phyloP scores from a whole-genome alignment of 106 monocot genomes.

The Xerophyta viscosa region DNA sequence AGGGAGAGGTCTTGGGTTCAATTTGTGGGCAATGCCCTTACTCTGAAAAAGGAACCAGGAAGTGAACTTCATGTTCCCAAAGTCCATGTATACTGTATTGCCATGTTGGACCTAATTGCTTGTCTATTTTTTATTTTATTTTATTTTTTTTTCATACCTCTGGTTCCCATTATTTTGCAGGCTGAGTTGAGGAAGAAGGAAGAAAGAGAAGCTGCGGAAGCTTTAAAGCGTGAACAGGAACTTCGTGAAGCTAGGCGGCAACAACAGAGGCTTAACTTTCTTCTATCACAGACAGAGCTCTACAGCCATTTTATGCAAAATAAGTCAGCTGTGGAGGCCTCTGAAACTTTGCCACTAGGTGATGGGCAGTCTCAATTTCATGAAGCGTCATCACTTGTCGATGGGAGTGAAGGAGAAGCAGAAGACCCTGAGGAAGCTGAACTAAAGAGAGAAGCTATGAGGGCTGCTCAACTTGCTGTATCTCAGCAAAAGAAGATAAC shows the following conservation, averaged over 20 bases:
- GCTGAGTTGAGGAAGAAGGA: slow-evolving; percentile 88
- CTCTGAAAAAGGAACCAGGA: no score
- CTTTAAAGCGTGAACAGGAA: slow-evolving; percentile 93
- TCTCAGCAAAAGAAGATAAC: slow-evolving; percentile 85
- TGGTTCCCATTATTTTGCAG: slow-evolving; percentile 40
- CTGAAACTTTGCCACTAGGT: slow-evolving; percentile 22
- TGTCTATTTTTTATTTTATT: no score
- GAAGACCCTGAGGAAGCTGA: slow-evolving; percentile 78
- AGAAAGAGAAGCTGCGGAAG: slow-evolving; percentile 91
- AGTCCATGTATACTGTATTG: no score
- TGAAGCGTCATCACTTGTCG: slow-evolving; percentile 22
- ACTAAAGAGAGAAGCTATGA: slow-evolving; percentile 71
- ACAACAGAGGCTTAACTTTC: slow-evolving; percentile 91
- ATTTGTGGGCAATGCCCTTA: no score
- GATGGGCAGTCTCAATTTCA: slow-evolving; percentile 35
- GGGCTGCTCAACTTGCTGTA: slow-evolving; percentile 82
- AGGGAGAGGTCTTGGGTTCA: no score
- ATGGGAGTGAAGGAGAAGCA: slow-evolving; percentile 33
- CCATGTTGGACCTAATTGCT: no score
- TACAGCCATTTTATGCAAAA: slow-evolving; percentile 99
- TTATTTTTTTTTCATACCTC: no score
- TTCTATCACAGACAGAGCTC: slow-evolving; percentile 91
- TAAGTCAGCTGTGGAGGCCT: slow-evolving; percentile 51
- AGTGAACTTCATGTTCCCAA: no score
- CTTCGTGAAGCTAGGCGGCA: slow-evolving; percentile 94